Percentiles rank a stretch among this genome's conserved stretches.
phyloP scores from a whole-genome alignment of 164 flowering plant genomes.

The Magnolia sinica region DNA sequence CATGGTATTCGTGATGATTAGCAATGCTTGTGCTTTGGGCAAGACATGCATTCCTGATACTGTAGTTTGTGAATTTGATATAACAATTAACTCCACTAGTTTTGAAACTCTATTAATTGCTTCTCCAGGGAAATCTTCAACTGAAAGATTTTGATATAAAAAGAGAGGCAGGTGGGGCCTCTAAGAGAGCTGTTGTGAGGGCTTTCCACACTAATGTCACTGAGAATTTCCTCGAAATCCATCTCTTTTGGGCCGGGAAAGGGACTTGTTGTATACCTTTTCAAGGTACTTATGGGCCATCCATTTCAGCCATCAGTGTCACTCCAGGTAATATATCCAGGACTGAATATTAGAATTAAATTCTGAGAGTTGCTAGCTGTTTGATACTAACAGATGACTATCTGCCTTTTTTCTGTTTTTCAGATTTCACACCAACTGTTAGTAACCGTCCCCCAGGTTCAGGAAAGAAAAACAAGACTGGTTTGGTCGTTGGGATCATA shows the following conservation, averaged over 20 bases:
- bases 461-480: constrained; percentile 33
- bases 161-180: constrained; percentile 61
- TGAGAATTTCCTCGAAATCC: constrained; percentile 71
- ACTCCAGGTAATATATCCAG: constrained; percentile 49
- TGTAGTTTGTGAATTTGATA: no score
- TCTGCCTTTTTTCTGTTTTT: neutral
- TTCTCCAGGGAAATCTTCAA: constrained; percentile 45
- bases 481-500: constrained; percentile 54
- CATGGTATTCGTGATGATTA: no score
- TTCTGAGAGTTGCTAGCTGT: neutral
- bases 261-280: constrained; percentile 87
- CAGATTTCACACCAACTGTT: constrained; percentile 41
- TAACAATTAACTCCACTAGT: neutral
- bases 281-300: constrained; percentile 80
- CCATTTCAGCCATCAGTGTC: constrained; percentile 79
- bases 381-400: neutral
- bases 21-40: no score
- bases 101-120: neutral
- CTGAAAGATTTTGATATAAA: constrained; percentile 64
- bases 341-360: no score
- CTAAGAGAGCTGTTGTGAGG: constrained; percentile 41
- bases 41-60: no score
- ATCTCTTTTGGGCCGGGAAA: constrained; percentile 95
- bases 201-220: constrained; percentile 42
- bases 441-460: constrained; percentile 37